These are phyloP conservation scores for Fusarium sp. DNA, from an alignment of 2,329 filamentous ascomycete genomes.

Conservation along the genomic window DNA sequence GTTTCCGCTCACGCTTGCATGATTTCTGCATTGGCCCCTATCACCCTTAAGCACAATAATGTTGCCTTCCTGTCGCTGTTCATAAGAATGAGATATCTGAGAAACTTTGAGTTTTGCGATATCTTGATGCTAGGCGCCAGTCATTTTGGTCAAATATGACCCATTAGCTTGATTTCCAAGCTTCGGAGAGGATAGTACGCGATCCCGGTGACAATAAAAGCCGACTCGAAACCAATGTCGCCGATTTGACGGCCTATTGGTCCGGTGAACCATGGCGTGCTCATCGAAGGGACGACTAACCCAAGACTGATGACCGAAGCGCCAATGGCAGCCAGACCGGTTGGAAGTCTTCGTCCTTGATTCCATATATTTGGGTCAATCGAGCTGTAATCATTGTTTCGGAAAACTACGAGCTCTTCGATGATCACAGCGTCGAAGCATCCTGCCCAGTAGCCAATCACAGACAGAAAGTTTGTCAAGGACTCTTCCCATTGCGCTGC, in stretches of 20 bases:
- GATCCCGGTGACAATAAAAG: conserved; percentile 56
- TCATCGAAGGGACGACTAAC: conserved; percentile 57
- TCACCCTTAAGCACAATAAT: not conserved
- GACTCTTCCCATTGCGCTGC: conserved; percentile 56
- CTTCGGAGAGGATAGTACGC: conserved; percentile 55
- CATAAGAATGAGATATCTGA: not conserved
- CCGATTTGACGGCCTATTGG: conserved; percentile 58
- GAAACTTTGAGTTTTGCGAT: not conserved
- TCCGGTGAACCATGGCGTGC: conserved; percentile 58
- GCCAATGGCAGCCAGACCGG: conserved; percentile 57
- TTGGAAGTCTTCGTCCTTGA: conserved; percentile 55
- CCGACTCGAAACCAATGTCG: conserved; percentile 60
- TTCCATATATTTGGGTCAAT: conserved; percentile 60
- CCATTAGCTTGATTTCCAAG: conserved; percentile 50
- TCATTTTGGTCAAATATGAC: conserved; percentile 33
- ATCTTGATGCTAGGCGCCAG: not conserved
- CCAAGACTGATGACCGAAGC: conserved; percentile 58
- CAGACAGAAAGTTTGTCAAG: conserved; percentile 57
- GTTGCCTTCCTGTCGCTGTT: not conserved
- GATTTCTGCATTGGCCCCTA: not conserved
- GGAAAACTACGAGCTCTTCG: conserved; percentile 59
- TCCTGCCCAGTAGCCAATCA: conserved; percentile 62
- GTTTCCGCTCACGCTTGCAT: not conserved
- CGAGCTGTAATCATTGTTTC: conserved; percentile 54
- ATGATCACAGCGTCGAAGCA: conserved; percentile 58